A percentile compares a stretch with the other conserved stretches of the same genome.
Conservation (phyloP, 1,284 basidiomycete genomes). For the Cryptococcus amylolentus region DNA sequence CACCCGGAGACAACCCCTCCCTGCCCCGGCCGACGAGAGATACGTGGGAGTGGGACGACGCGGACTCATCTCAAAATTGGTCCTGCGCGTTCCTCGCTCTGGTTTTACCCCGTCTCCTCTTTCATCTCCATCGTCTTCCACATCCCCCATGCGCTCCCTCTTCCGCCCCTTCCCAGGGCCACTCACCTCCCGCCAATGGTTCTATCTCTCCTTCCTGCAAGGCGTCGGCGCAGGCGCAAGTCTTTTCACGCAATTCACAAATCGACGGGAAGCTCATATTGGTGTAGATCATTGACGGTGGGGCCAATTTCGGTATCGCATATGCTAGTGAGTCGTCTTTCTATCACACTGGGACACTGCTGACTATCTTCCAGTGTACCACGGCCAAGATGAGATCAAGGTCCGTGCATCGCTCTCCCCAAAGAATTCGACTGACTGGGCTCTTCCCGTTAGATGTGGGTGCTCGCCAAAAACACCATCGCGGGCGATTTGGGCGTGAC, state of each 20-base stretch:
- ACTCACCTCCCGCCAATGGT: constrained; percentile 38
- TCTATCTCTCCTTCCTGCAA: constrained; percentile 44
- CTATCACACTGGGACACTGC: neutral
- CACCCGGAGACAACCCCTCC: too few relatives aligned
- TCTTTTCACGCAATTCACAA: neutral
- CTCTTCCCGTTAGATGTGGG: constrained; percentile 41
- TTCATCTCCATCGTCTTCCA: neutral
- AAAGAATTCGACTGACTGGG: neutral
- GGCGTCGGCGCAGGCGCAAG: constrained; percentile 37
- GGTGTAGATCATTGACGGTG: constrained; percentile 41
- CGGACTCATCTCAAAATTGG: neutral
- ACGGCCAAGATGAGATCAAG: constrained; percentile 27
- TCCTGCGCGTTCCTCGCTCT: neutral
- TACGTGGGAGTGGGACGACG: neutral
- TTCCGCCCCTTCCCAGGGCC: constrained; percentile 48
- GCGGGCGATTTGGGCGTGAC: constrained; percentile 50
- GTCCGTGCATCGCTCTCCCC: constrained; percentile 4
- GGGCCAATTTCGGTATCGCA: constrained; percentile 49
- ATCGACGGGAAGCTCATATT: neutral
- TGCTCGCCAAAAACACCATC: constrained; percentile 44
- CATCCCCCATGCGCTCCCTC: constrained; percentile 29
- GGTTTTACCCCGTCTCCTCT: neutral
- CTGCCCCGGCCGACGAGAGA: too few relatives aligned
- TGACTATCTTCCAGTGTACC: constrained; percentile 36
- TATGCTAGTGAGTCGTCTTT: constrained; percentile 37